Evolutionary conservation across 768 basidiomycete genomes (phyloP).

Genomic region (Mycena haematopus): DNA sequence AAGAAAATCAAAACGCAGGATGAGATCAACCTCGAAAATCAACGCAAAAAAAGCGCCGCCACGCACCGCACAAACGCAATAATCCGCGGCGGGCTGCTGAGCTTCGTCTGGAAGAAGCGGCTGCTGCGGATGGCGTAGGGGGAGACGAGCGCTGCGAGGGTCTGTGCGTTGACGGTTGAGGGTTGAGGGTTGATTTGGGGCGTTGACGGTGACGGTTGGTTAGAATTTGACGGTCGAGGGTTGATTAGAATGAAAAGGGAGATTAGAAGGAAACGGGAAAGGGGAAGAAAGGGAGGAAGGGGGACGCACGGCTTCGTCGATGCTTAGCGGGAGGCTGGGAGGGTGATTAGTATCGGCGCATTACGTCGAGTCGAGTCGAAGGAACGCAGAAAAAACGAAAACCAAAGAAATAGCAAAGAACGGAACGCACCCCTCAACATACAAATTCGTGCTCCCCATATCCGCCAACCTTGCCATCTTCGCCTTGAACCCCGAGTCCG

Average conservation of each 20-base stretch:
- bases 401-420: no score
- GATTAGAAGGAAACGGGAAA: no score
- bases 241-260: no score
- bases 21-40: neutral
- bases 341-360: no score
- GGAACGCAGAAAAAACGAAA: neutral
- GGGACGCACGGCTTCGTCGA: conserved; percentile 70
- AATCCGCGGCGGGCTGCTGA: conserved; percentile 78
- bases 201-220: no score
- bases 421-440: conserved; percentile 69
- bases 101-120: conserved; percentile 79
- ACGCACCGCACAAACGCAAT: conserved; percentile 82
- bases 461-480: conserved; percentile 81
- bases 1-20: no score
- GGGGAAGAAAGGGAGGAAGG: conserved; percentile 4
- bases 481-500: conserved; percentile 66
- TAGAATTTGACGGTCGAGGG: no score
- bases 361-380: neutral
- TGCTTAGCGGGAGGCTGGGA: conserved; percentile 67
- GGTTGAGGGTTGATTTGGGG: no score
- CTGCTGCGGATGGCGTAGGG: conserved; percentile 78
- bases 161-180: conserved; percentile 46
- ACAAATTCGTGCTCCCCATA: conserved; percentile 72
- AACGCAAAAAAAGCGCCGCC: neutral
- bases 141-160: conserved; percentile 66